phyloP scores from a whole-genome alignment of 805 yeast species.

The Kurtzmaniella cleridarum region DNA sequence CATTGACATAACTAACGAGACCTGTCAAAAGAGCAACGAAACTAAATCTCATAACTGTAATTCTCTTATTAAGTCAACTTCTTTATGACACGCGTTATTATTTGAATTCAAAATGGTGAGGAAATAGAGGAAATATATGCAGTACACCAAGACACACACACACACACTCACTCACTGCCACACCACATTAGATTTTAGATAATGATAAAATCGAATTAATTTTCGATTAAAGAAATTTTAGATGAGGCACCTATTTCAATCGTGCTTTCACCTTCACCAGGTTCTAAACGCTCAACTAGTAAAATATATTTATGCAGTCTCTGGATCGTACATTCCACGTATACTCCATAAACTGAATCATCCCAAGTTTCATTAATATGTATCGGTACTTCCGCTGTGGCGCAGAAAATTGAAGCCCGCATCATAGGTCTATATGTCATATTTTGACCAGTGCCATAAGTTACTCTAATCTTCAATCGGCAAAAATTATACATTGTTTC shows the following conservation, averaged over 20 bases:
- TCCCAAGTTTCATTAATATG: slow-evolving; percentile 34
- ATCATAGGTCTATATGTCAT: slow-evolving; percentile 40
- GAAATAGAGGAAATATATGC: not conserved
- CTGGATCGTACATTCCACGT: slow-evolving; percentile 23
- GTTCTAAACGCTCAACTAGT: slow-evolving; percentile 46
- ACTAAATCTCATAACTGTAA: not conserved
- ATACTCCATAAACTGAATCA: slow-evolving; percentile 41
- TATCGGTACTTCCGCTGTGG: slow-evolving; percentile 21
- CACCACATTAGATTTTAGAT: no score
- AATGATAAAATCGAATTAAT: not conserved
- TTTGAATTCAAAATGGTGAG: not conserved
- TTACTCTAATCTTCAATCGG: slow-evolving; percentile 20
- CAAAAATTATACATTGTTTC: slow-evolving; percentile 14
- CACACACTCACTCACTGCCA: no score
- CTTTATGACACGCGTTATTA: not conserved
- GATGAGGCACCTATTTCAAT: slow-evolving; percentile 32
- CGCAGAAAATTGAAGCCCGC: slow-evolving; percentile 39
- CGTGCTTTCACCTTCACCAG: slow-evolving; percentile 35
- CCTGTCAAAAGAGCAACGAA: not conserved
- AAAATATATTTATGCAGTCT: slow-evolving; percentile 29
- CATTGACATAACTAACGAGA: slow-evolving; percentile 8
- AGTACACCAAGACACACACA: no score
- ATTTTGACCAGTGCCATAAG: slow-evolving; percentile 8
- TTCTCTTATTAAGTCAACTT: not conserved
- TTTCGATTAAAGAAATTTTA: not conserved